Evolutionary conservation across 2,329 filamentous ascomycete genomes (phyloP), one percentile per base, ranked within the genome.

Genomic region (Lasiodiplodia sp.): DNA sequence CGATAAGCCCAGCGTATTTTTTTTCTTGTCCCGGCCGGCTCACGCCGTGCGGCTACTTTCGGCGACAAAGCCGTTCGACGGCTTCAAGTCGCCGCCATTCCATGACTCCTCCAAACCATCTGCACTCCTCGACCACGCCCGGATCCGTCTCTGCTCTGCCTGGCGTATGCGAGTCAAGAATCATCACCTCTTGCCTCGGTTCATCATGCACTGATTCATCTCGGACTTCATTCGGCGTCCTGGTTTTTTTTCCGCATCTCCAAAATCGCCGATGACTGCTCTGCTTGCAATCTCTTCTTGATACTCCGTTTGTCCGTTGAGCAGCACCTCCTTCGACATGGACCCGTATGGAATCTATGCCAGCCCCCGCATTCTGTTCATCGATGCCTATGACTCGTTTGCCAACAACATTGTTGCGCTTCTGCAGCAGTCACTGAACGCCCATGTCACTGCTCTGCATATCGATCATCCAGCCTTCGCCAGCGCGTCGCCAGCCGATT

Each of bases 341-440:
- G 65, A 57, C 40, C 55, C 34, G 8, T 31, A 52, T 40, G 65
- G 37, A 7, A 58, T 58, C 53, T 67, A 44, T 63, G 49, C 56
- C 28, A 57, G 23, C 7, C 69, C 69, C 44, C 83, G 83, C 70
- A 91, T 98, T 71, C 88, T 98, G 71, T 97, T 97, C 81, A 86
- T 99, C 73, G 96, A 98, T 79, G 94, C 95, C 71, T 97, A 97
- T 81, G 96, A 99, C 83, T 97, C 94, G 52, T 99, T 97, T 81
- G 93, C 94, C 67, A 94, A 97, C 82, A 98, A 97, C 82, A 96
- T 98, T 75, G 89, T 96, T 66, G 90, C 92, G 6, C 87, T 97
- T 40, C 85, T 98, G 57, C 87, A 91, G 73, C 88, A 90, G 4
- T 85, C 88, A 3, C 85, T 97, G 10, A 82, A 86, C 69, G 91